Conservation (phyloP, 1,139 yeast genomes). For the Hyphopichia wangnamkhiaoensis region DNA sequence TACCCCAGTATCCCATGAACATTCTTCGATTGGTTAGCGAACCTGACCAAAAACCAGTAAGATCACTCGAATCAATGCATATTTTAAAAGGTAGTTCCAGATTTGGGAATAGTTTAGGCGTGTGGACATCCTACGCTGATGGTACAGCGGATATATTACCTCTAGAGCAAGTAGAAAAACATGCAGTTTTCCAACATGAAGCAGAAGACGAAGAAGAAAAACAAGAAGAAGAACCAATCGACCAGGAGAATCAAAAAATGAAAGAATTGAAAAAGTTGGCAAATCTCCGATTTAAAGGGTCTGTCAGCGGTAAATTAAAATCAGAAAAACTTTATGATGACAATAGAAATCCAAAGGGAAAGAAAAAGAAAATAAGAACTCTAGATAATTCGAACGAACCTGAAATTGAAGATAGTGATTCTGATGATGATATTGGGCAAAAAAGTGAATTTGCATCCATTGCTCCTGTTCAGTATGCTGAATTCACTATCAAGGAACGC, state of each 20-base stretch:
- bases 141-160: conserved; percentile 64
- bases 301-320: conserved; percentile 30
- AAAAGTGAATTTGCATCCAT: conserved; percentile 45
- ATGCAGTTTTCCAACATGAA: conserved; percentile 15
- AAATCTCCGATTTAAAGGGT: conserved; percentile 60
- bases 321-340: conserved; percentile 40
- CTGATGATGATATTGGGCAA: conserved; percentile 20
- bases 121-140: conserved; percentile 73
- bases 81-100: conserved; percentile 62
- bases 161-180: conserved; percentile 42
- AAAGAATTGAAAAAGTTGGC: conserved; percentile 31
- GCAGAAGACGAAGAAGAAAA: conserved; percentile 8
- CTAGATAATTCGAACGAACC: conserved; percentile 11
- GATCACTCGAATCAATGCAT: conserved; percentile 55
- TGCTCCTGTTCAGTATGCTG: conserved; percentile 56
- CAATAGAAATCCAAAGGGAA: conserved; percentile 12
- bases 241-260: too few relatives aligned
- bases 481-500: conserved; percentile 39
- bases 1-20: conserved; percentile 41
- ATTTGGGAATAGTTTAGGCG: conserved; percentile 58
- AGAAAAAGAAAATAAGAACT: conserved; percentile 12
- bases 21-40: conserved; percentile 26
- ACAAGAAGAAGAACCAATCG: conserved; percentile 10
- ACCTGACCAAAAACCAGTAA: conserved; percentile 46
- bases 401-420: conserved; percentile 16